phyloP scores from a whole-genome alignment of 257 asterid genomes.

The Solanum ahanhuiri region DNA sequence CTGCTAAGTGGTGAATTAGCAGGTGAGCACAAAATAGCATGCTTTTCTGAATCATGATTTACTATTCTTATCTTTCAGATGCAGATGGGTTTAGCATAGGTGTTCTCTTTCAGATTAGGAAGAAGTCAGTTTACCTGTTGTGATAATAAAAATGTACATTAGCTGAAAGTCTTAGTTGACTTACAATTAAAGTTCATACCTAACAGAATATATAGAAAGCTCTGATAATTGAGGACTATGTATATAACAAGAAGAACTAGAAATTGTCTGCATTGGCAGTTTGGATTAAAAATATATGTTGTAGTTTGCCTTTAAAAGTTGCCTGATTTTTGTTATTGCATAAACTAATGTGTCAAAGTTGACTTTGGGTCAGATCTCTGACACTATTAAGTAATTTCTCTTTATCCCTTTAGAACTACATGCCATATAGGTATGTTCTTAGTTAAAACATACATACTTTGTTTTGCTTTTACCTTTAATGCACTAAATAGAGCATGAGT shows the following conservation, averaged over 20 bases:
- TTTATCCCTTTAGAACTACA: neutral
- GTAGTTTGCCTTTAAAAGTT: neutral
- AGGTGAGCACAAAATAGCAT: neutral
- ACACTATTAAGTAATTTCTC: neutral
- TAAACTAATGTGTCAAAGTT: neutral
- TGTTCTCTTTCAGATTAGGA: neutral
- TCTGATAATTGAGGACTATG: neutral
- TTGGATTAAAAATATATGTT: neutral
- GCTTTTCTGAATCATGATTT: neutral
- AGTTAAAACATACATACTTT: neutral
- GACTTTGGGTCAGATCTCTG: neutral
- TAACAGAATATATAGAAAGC: neutral
- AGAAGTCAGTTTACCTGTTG: neutral
- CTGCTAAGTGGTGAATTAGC: neutral
- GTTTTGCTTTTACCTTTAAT: neutral
- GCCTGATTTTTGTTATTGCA: neutral
- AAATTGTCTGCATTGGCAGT: neutral
- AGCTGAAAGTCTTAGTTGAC: neutral
- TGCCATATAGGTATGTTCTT: neutral
- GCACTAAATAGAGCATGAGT: neutral
- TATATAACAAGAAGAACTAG: neutral
- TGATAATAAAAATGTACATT: neutral
- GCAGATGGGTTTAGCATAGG: neutral
- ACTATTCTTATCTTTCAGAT: neutral
- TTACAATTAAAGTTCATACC: neutral